A percentile compares a stretch with the other conserved stretches of the same genome.
These are phyloP conservation scores for Populus pruinosa DNA, from an alignment of 345 rosid species.

Conservation along the genomic window DNA sequence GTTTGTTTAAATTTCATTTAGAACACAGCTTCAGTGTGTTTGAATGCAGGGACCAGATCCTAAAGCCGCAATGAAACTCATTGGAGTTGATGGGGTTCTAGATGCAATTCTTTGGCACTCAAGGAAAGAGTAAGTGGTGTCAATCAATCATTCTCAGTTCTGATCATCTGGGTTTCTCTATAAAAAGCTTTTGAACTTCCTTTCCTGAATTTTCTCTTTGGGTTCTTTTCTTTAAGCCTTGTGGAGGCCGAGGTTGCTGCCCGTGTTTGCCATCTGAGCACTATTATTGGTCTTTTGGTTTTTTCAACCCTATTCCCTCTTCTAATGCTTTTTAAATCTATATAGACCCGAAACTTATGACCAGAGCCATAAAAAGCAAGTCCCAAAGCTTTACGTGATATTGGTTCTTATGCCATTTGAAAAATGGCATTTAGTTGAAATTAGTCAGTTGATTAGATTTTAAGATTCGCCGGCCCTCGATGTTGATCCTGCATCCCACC, in stretches of 20 bases:
- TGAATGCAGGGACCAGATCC: constrained; percentile 83
- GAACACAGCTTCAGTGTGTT: constrained; percentile 26
- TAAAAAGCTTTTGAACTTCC: background rate
- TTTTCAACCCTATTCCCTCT: too few species aligned
- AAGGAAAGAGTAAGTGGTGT: constrained; percentile 62
- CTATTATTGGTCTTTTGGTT: background rate
- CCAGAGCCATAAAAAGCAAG: too few species aligned
- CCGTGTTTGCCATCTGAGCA: background rate
- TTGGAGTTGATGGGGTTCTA: constrained; percentile 62
- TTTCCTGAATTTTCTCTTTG: background rate
- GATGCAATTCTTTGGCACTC: constrained; percentile 85
- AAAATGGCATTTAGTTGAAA: too few species aligned
- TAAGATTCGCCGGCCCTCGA: too few species aligned
- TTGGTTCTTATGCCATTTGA: too few species aligned
- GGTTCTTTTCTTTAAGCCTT: background rate
- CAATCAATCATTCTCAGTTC: background rate
- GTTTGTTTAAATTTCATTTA: constrained; percentile 25
- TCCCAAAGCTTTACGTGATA: too few species aligned
- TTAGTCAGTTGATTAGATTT: too few species aligned
- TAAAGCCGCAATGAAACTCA: constrained; percentile 79
- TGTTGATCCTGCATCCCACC: too few species aligned
- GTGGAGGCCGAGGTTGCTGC: background rate
- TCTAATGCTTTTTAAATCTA: too few species aligned
- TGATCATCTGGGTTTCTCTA: background rate
- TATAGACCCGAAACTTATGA: too few species aligned